phyloP scores from a whole-genome alignment of 2,329 filamentous ascomycete genomes.

The Drechslerella stenobrocha region DNA sequence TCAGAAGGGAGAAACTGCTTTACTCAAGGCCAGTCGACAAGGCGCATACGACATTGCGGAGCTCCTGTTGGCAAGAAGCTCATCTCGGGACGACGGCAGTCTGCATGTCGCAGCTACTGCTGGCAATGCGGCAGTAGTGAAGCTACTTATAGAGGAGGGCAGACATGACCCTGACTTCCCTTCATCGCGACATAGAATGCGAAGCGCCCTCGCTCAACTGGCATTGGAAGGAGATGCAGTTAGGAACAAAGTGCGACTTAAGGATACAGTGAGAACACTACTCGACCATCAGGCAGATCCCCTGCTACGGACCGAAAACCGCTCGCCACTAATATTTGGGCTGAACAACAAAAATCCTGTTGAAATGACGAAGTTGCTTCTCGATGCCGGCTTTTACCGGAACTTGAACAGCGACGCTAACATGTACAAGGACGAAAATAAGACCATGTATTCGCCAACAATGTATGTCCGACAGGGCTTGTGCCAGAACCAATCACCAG shows the following conservation, averaged over 20 bases:
- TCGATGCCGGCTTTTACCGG: constrained; percentile 30
- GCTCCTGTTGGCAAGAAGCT: constrained; percentile 22
- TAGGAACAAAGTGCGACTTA: constrained; percentile 25
- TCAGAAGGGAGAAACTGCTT: constrained; percentile 40
- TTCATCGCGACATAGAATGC: constrained; percentile 23
- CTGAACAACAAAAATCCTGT: constrained; percentile 37
- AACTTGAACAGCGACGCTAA: constrained; percentile 30
- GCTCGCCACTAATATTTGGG: constrained; percentile 29
- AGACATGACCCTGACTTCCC: constrained; percentile 41
- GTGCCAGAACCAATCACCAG: constrained; percentile 32
- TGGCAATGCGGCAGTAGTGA: constrained; percentile 25
- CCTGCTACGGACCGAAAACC: constrained; percentile 24
- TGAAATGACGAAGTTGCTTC: constrained; percentile 29
- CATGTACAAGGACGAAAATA: constrained; percentile 31
- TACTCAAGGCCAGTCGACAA: constrained; percentile 38
- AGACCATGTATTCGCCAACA: constrained; percentile 33
- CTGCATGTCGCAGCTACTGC: constrained; percentile 40
- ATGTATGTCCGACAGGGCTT: constrained; percentile 38
- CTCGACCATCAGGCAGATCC: constrained; percentile 28
- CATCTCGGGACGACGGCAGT: constrained; percentile 38
- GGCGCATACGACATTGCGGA: constrained; percentile 40
- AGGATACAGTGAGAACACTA: constrained; percentile 32
- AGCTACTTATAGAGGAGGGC: constrained; percentile 29
- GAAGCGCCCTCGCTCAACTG: constrained; percentile 34
- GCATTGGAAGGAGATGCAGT: constrained; percentile 35